phyloP scores from a whole-genome alignment of 139 green algal species.

The Coelastrella sp. region DNA sequence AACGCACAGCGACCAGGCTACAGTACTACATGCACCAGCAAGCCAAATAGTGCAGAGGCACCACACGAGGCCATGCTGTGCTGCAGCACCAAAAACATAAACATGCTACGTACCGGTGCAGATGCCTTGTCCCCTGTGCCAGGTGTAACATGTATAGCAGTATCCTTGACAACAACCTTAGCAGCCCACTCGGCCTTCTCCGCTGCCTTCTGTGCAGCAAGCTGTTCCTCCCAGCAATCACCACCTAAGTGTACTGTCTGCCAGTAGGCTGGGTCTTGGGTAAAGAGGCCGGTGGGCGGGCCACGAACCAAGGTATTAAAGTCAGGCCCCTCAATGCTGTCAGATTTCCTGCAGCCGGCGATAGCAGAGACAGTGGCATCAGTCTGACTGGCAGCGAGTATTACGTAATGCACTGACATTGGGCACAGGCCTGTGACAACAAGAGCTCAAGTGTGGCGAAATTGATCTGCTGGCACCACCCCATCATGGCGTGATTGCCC shows the following conservation, averaged over 20 bases:
- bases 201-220: conserved; percentile 24
- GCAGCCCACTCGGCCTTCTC: conserved; percentile 44
- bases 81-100: neutral
- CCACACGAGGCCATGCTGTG: neutral
- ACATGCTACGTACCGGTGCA: conserved; percentile 26
- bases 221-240: conserved; percentile 36
- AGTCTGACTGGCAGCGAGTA: no score
- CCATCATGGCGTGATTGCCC: no score
- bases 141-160: neutral
- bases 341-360: no score
- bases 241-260: conserved; percentile 64
- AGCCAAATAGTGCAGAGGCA: neutral
- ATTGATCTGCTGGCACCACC: no score
- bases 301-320: conserved; percentile 4
- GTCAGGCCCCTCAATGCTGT: neutral
- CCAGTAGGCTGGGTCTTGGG: conserved; percentile 63
- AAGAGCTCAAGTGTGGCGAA: no score
- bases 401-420: no score
- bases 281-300: conserved; percentile 5
- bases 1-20: no score
- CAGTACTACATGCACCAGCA: neutral
- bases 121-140: neutral
- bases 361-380: no score
- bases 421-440: no score
- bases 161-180: conserved; percentile 40